These are phyloP conservation scores for Exophiala alcalophila DNA, from an alignment of 2,329 filamentous ascomycete genomes.

Conservation along the genomic window DNA sequence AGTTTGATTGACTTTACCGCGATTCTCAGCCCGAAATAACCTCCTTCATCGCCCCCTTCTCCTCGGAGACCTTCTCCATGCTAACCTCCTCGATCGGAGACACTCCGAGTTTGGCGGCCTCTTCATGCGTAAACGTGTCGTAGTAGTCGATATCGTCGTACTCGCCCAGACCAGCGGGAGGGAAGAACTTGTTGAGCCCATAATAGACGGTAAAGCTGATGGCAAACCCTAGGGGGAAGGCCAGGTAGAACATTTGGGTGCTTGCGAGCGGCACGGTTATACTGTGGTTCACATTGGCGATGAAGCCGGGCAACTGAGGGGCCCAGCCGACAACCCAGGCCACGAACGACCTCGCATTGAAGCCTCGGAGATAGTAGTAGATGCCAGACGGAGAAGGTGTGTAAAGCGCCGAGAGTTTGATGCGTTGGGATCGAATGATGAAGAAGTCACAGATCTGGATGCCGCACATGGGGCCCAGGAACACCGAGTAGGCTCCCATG, in stretches of 20 bases:
- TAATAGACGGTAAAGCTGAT: conserved; percentile 40
- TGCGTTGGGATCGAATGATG: conserved; percentile 36
- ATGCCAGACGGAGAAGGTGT: conserved; percentile 35
- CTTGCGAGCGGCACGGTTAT: conserved; percentile 33
- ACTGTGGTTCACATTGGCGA: conserved; percentile 26
- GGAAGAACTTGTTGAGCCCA: conserved; percentile 32
- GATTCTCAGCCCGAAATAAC: no score
- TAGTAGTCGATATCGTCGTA: conserved; percentile 25
- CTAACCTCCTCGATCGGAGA: conserved; percentile 14
- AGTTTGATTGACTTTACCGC: no score
- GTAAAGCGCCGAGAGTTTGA: conserved; percentile 47
- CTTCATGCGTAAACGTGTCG: conserved; percentile 17
- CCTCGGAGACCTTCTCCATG: conserved; percentile 7
- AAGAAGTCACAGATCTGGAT: conserved; percentile 36
- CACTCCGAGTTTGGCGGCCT: conserved; percentile 24
- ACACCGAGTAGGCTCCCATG: conserved; percentile 42
- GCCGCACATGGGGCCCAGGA: conserved; percentile 43
- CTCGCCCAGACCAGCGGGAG: conserved; percentile 21
- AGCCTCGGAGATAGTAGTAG: conserved; percentile 44
- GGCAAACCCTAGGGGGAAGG: conserved; percentile 41
- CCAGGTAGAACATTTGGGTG: conserved; percentile 42
- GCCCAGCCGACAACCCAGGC: conserved; percentile 40
- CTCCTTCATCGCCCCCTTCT: no score
- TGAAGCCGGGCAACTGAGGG: conserved; percentile 34
- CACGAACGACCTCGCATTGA: conserved; percentile 45